Percentiles rank a stretch among this genome's conserved stretches.
Conservation (phyloP, 441 rosid species). For the Populus trichocarpa region DNA sequence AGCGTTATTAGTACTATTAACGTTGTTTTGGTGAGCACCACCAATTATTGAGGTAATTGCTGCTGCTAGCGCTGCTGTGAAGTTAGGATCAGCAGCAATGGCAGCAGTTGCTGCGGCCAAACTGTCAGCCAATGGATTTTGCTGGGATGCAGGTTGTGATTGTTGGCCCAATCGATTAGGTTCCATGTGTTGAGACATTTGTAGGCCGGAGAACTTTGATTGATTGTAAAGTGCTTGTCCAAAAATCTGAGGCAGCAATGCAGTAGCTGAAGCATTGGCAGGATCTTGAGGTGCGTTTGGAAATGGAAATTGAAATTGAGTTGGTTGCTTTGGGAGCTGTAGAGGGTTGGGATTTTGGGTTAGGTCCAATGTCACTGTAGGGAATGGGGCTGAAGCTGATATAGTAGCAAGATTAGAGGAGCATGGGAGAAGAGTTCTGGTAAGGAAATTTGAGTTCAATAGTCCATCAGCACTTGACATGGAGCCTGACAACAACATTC, state of each 20-base stretch:
- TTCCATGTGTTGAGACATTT: slow-evolving; percentile 47
- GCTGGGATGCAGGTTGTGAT: slow-evolving; percentile 9
- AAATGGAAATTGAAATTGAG: slow-evolving; percentile 50
- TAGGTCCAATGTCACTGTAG: slow-evolving; percentile 70
- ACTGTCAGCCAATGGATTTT: slow-evolving; percentile 39
- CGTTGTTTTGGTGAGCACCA: slow-evolving; percentile 28
- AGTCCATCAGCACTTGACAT: slow-evolving; percentile 81
- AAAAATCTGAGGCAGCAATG: slow-evolving; percentile 44
- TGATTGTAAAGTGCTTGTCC: slow-evolving; percentile 53
- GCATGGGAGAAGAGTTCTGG: slow-evolving; percentile 72
- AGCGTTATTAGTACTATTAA: slow-evolving; percentile 7
- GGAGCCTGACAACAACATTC: slow-evolving; percentile 85
- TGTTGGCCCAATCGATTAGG: slow-evolving; percentile 25
- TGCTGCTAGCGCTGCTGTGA: slow-evolving; percentile 83
- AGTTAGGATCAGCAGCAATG: slow-evolving; percentile 76
- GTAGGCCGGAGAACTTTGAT: slow-evolving; percentile 62
- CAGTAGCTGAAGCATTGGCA: slow-evolving; percentile 22
- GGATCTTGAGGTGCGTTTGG: slow-evolving; percentile 29
- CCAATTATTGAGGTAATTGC: slow-evolving; percentile 76
- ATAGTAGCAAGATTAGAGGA: slow-evolving; percentile 67
- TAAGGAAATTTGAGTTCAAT: slow-evolving; percentile 68
- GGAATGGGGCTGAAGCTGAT: slow-evolving; percentile 75
- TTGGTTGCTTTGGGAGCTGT: slow-evolving; percentile 37
- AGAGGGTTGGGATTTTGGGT: slow-evolving; percentile 59
- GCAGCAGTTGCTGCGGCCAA: slow-evolving; percentile 63